Conservation (phyloP, 2,329 filamentous ascomycete genomes). For the Monosporascus cannonballus region DNA sequence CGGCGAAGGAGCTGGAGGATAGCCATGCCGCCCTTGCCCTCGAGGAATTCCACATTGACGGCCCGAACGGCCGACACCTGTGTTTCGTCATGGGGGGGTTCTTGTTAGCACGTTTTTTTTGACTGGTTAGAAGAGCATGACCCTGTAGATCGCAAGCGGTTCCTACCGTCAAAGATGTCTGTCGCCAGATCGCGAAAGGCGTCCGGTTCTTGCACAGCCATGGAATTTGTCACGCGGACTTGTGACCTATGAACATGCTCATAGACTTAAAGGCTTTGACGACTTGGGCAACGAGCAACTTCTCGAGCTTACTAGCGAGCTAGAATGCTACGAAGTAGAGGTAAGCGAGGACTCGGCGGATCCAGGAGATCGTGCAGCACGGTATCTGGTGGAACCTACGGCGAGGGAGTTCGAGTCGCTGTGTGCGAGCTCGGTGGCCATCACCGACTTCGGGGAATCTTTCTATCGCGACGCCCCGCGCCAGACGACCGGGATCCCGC, state of each 20-base stretch:
- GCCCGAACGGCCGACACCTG: background rate
- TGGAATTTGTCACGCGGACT: slow-evolving; percentile 1
- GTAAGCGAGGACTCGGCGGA: background rate
- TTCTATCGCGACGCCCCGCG: background rate
- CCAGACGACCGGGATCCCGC: background rate
- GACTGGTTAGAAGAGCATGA: background rate
- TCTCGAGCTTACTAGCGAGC: background rate
- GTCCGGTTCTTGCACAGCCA: slow-evolving; percentile 1
- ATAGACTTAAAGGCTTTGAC: background rate
- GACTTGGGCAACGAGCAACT: background rate
- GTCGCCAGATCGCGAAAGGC: background rate
- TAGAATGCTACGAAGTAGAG: background rate
- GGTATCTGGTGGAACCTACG: background rate
- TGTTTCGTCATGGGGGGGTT: background rate
- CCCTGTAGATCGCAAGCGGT: background rate
- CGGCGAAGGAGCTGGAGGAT: background rate
- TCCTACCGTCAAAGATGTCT: background rate
- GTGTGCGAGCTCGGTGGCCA: background rate
- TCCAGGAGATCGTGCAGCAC: background rate
- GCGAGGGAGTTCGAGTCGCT: background rate
- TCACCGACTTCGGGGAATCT: background rate
- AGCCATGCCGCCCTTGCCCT: background rate
- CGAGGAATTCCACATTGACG: background rate
- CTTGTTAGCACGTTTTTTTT: background rate
- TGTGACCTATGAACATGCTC: slow-evolving; percentile 2